A percentile compares a stretch with the other conserved stretches of the same genome.
Conservation (phyloP, 2,329 filamentous ascomycete genomes). For the Paradendryphiella salina region DNA sequence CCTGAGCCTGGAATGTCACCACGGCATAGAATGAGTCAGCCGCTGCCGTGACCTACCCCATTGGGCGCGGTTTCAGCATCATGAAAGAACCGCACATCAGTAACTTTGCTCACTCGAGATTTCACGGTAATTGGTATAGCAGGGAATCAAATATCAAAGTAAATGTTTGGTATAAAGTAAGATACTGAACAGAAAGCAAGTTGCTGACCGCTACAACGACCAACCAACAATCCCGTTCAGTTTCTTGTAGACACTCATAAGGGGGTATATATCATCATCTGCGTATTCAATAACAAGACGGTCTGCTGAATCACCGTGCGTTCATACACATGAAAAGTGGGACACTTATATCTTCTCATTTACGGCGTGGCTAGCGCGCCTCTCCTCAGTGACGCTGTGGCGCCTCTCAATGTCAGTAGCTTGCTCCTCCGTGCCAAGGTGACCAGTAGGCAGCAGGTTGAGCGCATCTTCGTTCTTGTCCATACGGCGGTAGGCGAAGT, state of each 20-base stretch:
- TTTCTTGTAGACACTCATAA: conserved; percentile 1
- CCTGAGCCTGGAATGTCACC: too few relatives aligned
- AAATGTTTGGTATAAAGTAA: conserved; percentile 6
- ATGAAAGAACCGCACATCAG: not conserved
- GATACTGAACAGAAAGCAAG: not conserved
- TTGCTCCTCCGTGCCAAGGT: conserved; percentile 36
- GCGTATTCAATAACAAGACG: not conserved
- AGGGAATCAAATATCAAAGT: not conserved
- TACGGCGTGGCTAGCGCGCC: conserved; percentile 13
- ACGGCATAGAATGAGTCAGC: too few relatives aligned
- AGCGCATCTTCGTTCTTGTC: conserved; percentile 45
- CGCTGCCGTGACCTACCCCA: too few relatives aligned
- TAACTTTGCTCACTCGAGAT: not conserved
- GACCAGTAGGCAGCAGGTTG: conserved; percentile 46
- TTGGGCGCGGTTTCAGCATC: too few relatives aligned
- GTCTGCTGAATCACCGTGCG: not conserved
- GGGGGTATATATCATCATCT: conserved; percentile 8
- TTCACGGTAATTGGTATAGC: not conserved
- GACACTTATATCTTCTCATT: conserved; percentile 22
- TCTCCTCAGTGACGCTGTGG: conserved; percentile 22
- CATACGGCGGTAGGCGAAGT: conserved; percentile 36
- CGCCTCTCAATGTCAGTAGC: conserved; percentile 38
- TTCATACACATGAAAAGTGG: not conserved
- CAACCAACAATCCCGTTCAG: not conserved
- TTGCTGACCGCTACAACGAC: not conserved